Evolutionary conservation across 805 yeast species (phyloP), one percentile per base, ranked within the genome.

Genomic region (Metschnikowia henanensis): DNA sequence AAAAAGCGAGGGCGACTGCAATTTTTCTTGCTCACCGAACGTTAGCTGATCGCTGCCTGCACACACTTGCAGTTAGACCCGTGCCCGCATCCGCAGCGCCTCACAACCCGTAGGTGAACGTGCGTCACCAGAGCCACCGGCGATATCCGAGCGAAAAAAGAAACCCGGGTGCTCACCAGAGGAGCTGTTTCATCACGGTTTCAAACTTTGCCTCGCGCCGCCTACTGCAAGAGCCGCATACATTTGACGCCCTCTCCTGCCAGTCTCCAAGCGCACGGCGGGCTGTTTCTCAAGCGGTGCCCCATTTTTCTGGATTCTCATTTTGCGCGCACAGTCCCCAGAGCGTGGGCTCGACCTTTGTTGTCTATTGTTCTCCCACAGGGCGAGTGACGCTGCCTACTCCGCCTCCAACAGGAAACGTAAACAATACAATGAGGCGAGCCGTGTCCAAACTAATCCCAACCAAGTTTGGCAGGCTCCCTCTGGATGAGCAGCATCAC

Each of bases 371-470:
- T 36, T 36, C 39, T 28, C 32, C 21, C 20, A 34, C 44, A 30
- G 31, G 36, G 36, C 45, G 37, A 31, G 37, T 36, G 37, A 36
- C 41, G 37, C 33, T 31, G 39, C 43, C 18, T 10, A 15, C 36
- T 35, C 45, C 38, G 38, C 45, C 35, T 28, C 30, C 30, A 23
- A 23, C 26, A 23, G 12, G 12, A 23, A 29, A 16, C 18, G 22
- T n/a, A 28, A 30, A 15, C 13, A 20, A 37, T 22, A 42, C 46
- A 43, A 77, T 77, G 81, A 70, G 79, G 59, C 70, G 68, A 52
- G 81, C 80, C 26, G 81, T 77, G 35, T 66, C 78, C 38, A 73
- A 70, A 51, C 64, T 77, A 33, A 57, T 71, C 9, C 74, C 74
- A 13, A 43, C 17, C 18, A 41, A 41, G 42, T 33, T 34, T 32